phyloP scores from a whole-genome alignment of 1,139 yeast species.

The Saccharomyces hybrid region DNA sequence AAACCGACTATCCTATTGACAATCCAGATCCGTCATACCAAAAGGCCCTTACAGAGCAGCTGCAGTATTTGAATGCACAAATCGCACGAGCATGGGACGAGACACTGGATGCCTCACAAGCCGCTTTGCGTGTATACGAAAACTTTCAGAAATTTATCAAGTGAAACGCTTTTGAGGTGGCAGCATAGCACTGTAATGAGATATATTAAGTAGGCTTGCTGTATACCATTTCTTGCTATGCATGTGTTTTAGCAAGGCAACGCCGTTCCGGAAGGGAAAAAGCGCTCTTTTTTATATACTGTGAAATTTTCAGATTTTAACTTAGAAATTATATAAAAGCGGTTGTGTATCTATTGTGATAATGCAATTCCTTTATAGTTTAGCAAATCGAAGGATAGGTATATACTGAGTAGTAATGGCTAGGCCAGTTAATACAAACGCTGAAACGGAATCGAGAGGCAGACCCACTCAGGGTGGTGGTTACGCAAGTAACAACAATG shows the following conservation, averaged over 20 bases:
- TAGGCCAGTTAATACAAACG: constrained; percentile 20
- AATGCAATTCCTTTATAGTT: neutral
- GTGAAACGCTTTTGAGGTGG: neutral
- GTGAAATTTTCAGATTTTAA: constrained; percentile 3
- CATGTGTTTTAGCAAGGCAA: neutral
- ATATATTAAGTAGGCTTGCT: neutral
- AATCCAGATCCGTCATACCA: constrained; percentile 1
- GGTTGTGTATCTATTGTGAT: neutral
- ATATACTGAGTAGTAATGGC: constrained; percentile 13
- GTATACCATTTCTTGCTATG: neutral
- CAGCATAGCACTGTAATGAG: neutral
- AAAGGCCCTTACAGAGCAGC: constrained; percentile 5
- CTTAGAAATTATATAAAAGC: constrained; percentile 2
- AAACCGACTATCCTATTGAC: constrained; percentile 42
- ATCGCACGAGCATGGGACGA: neutral
- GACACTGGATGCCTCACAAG: neutral
- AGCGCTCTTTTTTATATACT: neutral
- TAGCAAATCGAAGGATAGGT: neutral
- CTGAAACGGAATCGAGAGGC: constrained; percentile 26
- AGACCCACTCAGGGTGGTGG: constrained; percentile 11
- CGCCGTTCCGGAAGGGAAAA: constrained; percentile 1
- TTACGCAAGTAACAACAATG: constrained; percentile 14
- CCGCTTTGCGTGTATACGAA: neutral
- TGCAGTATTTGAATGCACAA: constrained; percentile 1
- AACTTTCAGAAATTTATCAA: neutral